phyloP scores from a whole-genome alignment of 495 filamentous ascomycete species.

The Poronia punctata region DNA sequence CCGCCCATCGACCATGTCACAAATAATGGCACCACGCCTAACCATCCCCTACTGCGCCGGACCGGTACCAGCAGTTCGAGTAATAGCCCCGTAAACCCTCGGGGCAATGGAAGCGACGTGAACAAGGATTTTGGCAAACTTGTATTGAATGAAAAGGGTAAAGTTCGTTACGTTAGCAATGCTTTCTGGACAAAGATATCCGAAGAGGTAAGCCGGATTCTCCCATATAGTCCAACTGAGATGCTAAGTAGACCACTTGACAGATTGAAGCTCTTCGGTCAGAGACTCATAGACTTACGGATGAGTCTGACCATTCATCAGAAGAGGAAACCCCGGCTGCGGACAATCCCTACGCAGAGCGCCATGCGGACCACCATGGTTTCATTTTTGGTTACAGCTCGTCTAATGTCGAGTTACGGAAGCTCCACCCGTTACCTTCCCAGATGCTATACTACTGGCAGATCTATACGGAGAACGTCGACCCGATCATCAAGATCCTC shows the following conservation, averaged over 20 bases:
- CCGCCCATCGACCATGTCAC: conserved; percentile 7
- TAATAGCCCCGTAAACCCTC: conserved; percentile 17
- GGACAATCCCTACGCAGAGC: conserved; percentile 21
- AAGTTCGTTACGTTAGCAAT: conserved; percentile 80
- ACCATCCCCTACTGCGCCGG: conserved; percentile 18
- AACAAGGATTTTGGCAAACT: conserved; percentile 71
- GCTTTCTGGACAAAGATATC: conserved; percentile 84
- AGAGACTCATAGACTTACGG: conserved; percentile 60
- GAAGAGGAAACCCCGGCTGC: conserved; percentile 43
- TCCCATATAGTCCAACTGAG: neutral
- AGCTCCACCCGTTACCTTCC: conserved; percentile 49
- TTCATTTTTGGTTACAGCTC: conserved; percentile 67
- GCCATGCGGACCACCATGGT: conserved; percentile 51
- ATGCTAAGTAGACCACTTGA: conserved; percentile 9
- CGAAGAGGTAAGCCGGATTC: conserved; percentile 58
- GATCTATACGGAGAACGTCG: conserved; percentile 62
- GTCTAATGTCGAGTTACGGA: conserved; percentile 40
- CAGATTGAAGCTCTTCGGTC: conserved; percentile 67
- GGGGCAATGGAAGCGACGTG: conserved; percentile 30
- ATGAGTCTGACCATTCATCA: conserved; percentile 57
- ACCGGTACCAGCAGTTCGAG: conserved; percentile 12
- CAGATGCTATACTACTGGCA: conserved; percentile 64
- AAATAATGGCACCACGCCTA: conserved; percentile 16
- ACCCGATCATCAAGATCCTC: conserved; percentile 62
- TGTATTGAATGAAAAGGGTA: conserved; percentile 71